Evolutionary conservation across 2,329 filamentous ascomycete genomes (phyloP), one percentile per base, ranked within the genome.

Genomic region (Talaromyces sp.): DNA sequence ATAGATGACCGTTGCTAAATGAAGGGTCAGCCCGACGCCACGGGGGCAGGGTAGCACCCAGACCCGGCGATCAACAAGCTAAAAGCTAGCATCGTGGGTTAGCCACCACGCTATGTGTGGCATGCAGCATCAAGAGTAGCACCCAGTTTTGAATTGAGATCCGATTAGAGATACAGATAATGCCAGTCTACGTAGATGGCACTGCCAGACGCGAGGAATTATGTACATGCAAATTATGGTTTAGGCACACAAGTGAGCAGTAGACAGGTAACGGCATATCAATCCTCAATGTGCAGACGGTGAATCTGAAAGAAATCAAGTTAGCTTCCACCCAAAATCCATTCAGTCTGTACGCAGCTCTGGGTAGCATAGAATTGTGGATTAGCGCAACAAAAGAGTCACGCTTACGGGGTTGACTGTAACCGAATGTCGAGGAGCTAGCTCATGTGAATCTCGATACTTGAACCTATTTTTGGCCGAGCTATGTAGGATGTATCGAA

Each of bases 1-100:
- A 58, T 35, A 58, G 40, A 58, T 58, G 56, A 58, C 28, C 56
- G 18, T 48, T 37, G n/a, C 6, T 48, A 35, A 46, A 37, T 54
- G 56, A 28, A 58, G 56, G 56, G 42, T 60, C 42, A 60, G 42
- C 31, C 42, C n/a, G 57, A 37, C 28, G 57, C 42, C 57, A 50
- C 57, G 8, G 57, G 37, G 44, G 14, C 44, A 60, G 31, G 28
- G 57, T 60, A 25, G 31, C 21, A 59, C 42, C 57, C 18, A n/a
- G 12, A 25, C n/a, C 28, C 31, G 57, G 28, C 57, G 57, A 60
- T 60, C 57, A 60, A 25, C 31, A 50, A 28, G 31, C 42, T 50
- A 59, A 33, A 31, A 25, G 3, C 46, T n/a, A 21, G 39, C n/a
- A 18, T 7, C 18, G n/a, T 18, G 16, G n/a, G 33, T 28, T 8